A percentile compares a stretch with the other conserved stretches of the same genome.
These are phyloP conservation scores for Aspergillus sp. DNA, from an alignment of 2,329 filamentous ascomycete genomes.

Conservation along the genomic window DNA sequence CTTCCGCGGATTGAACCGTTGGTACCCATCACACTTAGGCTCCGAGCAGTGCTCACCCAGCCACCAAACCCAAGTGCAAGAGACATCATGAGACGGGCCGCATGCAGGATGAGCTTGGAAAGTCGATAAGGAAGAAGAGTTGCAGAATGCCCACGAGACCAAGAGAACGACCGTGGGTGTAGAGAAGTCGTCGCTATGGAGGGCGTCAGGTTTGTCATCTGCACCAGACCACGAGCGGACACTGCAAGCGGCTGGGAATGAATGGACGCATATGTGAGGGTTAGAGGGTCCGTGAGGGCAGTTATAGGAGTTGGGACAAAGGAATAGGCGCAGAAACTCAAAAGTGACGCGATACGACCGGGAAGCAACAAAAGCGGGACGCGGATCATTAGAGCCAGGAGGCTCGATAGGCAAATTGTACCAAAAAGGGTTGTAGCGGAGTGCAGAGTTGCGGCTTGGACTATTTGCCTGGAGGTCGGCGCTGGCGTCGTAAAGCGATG, in stretches of 20 bases:
- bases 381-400: constrained; percentile 77
- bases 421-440: constrained; percentile 85
- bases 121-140: constrained; percentile 83
- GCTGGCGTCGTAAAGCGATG: constrained; percentile 81
- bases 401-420: constrained; percentile 83
- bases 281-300: constrained; percentile 84
- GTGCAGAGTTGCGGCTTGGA: constrained; percentile 79
- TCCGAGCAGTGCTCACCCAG: constrained; percentile 92
- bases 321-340: constrained; percentile 72
- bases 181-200: constrained; percentile 68
- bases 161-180: constrained; percentile 47
- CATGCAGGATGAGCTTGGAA: constrained; percentile 86
- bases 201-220: constrained; percentile 77
- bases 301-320: constrained; percentile 83
- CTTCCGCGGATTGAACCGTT: constrained; percentile 64
- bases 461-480: constrained; percentile 76
- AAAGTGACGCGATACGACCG: constrained; percentile 66
- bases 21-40: constrained; percentile 63
- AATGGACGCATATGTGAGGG: constrained; percentile 89
- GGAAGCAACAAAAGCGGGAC: constrained; percentile 84
- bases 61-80: constrained; percentile 87
- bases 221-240: constrained; percentile 75
- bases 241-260: constrained; percentile 80
- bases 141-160: constrained; percentile 41
- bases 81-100: constrained; percentile 87